phyloP scores from a whole-genome alignment of 768 basidiomycete species.

The Trametes cubensis region DNA sequence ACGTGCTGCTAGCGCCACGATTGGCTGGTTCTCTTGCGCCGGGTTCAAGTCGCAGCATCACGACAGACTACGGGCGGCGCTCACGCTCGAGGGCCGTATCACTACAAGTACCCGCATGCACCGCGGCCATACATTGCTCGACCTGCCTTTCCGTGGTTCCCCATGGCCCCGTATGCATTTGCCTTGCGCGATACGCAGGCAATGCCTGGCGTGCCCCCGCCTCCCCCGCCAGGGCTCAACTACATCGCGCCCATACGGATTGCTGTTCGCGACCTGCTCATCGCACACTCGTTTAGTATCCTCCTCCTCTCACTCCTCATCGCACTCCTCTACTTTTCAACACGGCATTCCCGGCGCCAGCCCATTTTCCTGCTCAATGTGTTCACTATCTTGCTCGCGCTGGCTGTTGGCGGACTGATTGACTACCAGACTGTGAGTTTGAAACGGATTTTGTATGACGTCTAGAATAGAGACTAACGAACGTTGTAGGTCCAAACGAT shows the following conservation, averaged over 20 bases:
- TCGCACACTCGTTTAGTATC: conserved; percentile 14
- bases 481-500: conserved; percentile 33
- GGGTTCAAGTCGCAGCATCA: too few relatives aligned
- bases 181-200: too few relatives aligned
- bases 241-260: conserved; percentile 14
- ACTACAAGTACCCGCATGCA: too few relatives aligned
- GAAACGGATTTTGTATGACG: not conserved
- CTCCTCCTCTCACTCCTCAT: conserved; percentile 15
- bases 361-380: conserved; percentile 32
- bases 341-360: conserved; percentile 23
- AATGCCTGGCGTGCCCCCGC: conserved; percentile 2
- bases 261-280: conserved; percentile 17
- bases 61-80: too few relatives aligned
- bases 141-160: too few relatives aligned
- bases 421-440: conserved; percentile 14
- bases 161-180: too few relatives aligned
- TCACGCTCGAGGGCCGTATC: too few relatives aligned
- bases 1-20: too few relatives aligned
- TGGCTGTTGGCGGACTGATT: conserved; percentile 17
- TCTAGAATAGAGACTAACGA: not conserved
- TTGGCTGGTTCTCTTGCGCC: too few relatives aligned
- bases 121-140: too few relatives aligned
- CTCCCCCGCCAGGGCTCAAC: conserved; percentile 31
- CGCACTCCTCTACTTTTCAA: conserved; percentile 31
- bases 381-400: conserved; percentile 24